Evolutionary conservation across 345 rosid species (phyloP), one percentile per base, ranked within the genome.

Genomic region (Dipteronia sinensis): DNA sequence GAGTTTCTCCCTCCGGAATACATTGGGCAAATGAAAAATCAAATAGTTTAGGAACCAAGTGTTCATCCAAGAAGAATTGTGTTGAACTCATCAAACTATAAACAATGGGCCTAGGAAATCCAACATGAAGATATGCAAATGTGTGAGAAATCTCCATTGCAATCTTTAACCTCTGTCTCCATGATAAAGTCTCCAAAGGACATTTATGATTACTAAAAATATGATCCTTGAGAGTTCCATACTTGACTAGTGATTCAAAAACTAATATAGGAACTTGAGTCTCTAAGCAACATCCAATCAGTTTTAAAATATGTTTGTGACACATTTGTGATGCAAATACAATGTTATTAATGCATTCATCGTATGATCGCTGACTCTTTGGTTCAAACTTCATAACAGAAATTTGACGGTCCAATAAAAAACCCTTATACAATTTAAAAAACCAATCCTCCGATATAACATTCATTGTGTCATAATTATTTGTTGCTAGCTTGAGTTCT

Each of bases 251-350:
- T 31, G 23, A 40, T 72, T 83, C 80, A 6, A 71, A 78, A 7
- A 79, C 77, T 22, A 74, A 49, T 38, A 40, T 6, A 1, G 76
- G 79, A 6, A 10, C 1, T 19, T 34, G 3, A 34, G 70, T 62
- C 38, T 81, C 82, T 25, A 78, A 58, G 64, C 82, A 78, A 69
- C 86, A 81, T 10, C 82, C 84, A 8, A 80, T 7, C 31, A 83
- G 27, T 67, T 40, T 74, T 2, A 83, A 55, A 23, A 77, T 65
- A 78, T 71, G 51, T 25, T 22, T 71, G 56, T 77, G 83, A 47
- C 79, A 58, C 81, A 83, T 77, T 67, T 47, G 46, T 19, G 82
- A 80, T 29, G 75, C 58, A 10, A 66, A 23, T 2, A 34, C 73
- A 64, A 78, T 75, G 15, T 78, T 73, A 40, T 72, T 75, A 3